Evolutionary conservation across 495 filamentous ascomycete genomes (phyloP).

Genomic region (Clavariopsis aquatica): DNA sequence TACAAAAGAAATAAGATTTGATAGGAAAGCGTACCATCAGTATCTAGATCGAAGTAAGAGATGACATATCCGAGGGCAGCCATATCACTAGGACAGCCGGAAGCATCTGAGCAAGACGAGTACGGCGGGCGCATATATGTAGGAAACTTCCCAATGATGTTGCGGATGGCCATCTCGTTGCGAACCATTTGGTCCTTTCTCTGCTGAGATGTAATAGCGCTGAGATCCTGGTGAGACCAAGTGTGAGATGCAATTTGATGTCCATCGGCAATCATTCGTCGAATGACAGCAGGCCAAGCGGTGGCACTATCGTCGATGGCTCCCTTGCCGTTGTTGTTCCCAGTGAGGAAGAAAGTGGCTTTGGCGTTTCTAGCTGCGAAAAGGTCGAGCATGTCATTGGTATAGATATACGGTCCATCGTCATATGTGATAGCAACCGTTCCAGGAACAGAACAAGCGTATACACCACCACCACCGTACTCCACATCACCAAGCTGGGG

Average conservation of each 20-base stretch:
- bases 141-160: conserved; percentile 76
- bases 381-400: conserved; percentile 66
- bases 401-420: conserved; percentile 74
- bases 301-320: conserved; percentile 61
- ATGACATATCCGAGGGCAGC: conserved; percentile 71
- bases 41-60: conserved; percentile 75
- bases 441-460: conserved; percentile 62
- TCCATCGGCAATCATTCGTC: conserved; percentile 67
- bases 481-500: conserved; percentile 58
- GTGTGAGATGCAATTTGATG: conserved; percentile 85
- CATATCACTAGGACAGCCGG: conserved; percentile 61
- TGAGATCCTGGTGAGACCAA: conserved; percentile 77
- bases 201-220: conserved; percentile 55
- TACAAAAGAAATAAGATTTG: not conserved
- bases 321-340: conserved; percentile 71
- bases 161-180: conserved; percentile 76
- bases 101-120: conserved; percentile 62
- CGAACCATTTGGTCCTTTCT: conserved; percentile 68
- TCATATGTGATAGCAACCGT: conserved; percentile 76
- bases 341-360: conserved; percentile 79
- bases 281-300: conserved; percentile 63
- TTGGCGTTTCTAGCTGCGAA: conserved; percentile 64
- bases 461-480: conserved; percentile 57
- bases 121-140: conserved; percentile 86
- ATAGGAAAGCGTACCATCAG: conserved; percentile 46